phyloP scores from a whole-genome alignment of 1,284 basidiomycete species.

The Amylostereum areolatum region DNA sequence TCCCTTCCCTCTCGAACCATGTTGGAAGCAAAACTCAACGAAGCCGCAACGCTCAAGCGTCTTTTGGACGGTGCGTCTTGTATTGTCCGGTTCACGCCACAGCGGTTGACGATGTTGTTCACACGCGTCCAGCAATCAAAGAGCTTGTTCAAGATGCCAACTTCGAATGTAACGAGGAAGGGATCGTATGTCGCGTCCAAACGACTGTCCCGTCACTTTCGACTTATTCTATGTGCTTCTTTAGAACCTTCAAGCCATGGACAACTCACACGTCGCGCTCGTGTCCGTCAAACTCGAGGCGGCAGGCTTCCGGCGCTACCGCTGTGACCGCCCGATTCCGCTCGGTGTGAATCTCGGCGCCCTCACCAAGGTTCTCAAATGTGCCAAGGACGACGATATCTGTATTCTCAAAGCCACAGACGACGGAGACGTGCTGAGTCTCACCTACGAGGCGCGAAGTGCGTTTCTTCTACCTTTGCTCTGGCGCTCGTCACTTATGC shows the following conservation, averaged over 20 bases:
- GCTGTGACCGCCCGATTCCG: conserved; percentile 95
- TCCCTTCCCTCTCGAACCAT: conserved; percentile 36
- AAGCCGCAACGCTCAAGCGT: conserved; percentile 82
- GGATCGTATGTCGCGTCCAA: conserved; percentile 60
- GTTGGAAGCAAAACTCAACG: conserved; percentile 86
- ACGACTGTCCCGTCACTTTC: not conserved
- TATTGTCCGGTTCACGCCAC: not conserved
- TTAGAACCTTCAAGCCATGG: conserved; percentile 94
- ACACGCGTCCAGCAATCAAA: conserved; percentile 72
- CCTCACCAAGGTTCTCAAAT: conserved; percentile 94
- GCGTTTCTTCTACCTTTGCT: conserved; percentile 23
- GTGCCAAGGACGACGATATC: conserved; percentile 94
- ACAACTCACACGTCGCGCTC: conserved; percentile 98
- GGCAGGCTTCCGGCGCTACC: conserved; percentile 81
- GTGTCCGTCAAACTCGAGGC: conserved; percentile 79
- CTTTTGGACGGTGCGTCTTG: conserved; percentile 72
- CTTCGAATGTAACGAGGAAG: conserved; percentile 97
- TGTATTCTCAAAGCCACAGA: conserved; percentile 91
- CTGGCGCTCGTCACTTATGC: conserved; percentile 9
- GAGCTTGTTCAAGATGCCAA: conserved; percentile 98
- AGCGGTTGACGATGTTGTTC: conserved; percentile 9
- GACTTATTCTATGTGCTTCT: not conserved
- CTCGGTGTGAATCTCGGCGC: conserved; percentile 87
- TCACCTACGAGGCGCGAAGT: conserved; percentile 93
- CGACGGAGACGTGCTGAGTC: conserved; percentile 84